Percentiles rank a stretch among this genome's conserved stretches.
These are phyloP conservation scores for Perkinsus olseni DNA, from an alignment of 169 alveolate genomes.

Conservation along the genomic window DNA sequence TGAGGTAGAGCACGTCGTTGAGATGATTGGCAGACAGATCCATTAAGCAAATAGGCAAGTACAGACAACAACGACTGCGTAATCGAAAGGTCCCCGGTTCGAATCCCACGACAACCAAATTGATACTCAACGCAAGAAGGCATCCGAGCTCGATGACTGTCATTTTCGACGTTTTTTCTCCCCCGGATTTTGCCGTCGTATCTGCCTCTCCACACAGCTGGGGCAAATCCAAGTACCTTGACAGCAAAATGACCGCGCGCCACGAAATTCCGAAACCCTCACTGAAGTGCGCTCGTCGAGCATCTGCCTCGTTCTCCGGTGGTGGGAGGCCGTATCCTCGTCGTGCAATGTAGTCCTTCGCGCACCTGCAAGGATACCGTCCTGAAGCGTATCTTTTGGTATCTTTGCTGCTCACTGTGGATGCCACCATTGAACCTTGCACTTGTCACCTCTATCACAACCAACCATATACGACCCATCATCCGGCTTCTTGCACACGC, in stretches of 20 bases:
- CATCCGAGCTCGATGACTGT: not conserved
- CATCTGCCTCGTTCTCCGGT: not conserved
- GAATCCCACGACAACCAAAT: not conserved
- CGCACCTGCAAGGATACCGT: not conserved
- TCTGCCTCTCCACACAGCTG: not conserved
- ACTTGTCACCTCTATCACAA: not conserved
- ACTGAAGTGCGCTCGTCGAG: not conserved
- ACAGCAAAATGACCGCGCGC: not conserved
- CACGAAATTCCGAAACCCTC: not conserved
- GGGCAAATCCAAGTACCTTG: not conserved
- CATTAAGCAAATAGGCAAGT: not conserved
- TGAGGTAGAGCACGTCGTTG: constrained; percentile 57
- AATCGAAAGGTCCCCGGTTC: not conserved
- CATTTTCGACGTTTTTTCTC: not conserved
- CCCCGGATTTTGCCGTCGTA: not conserved
- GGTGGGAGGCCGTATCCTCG: not conserved
- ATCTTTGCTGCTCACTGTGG: not conserved
- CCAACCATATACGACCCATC: not conserved
- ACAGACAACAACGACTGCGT: not conserved
- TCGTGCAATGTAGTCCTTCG: not conserved
- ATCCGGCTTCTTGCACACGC: not conserved
- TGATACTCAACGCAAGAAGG: not conserved
- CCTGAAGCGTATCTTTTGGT: too few relatives aligned
- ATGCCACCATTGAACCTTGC: not conserved
- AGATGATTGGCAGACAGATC: not conserved